Base-by-base conservation (phyloP, 23 red algal genomes). In the Gracilaria caudata region DNA sequence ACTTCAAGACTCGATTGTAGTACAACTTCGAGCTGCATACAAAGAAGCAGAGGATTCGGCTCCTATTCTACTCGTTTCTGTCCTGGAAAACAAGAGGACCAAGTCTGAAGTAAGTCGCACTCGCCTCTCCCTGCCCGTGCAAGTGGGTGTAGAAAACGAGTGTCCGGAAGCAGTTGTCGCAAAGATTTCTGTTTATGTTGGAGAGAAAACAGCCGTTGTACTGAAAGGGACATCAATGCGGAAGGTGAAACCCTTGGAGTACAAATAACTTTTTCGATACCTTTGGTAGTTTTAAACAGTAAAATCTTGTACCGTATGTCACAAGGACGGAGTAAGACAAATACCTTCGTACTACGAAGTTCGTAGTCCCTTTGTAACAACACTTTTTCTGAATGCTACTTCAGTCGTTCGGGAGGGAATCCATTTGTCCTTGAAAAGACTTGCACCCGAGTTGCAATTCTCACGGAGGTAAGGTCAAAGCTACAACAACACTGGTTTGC, bases 21-120 rank as follows among this genome's bases (percentile, higher is more conserved):
- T 66, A 17, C 28, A 66, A 16, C 61, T 66, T 66, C 61, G 61
- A 66, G 61, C 61, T 10, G 61, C 29, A 1, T 66, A 66, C 29
- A 35, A 37, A 7, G 11, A 66, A 66, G 4, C 23, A 35, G 61
- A 17, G 61, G 23, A 37, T 7, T 12, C 7, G 30, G 6, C 61
- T 19, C 61, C 61, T 1, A 66, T 66, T 35, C 9, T 37, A 6
- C 6, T 66, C 29, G 19, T 66, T 37, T 66, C 61, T 36, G 26
- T 35, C 19, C 13, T 66, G 11, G 61, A 66, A 36, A 66, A 66
- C 61, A 66, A 66, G 30, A 25, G 8, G 36, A 66, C 61, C 13
- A 66, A 66, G 13, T 36, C 4, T 16, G 32, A 33, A 66, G 0
- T 66, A 7, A 66, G 7, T 36, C 25, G 13, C 29, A 35, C 61